These are phyloP conservation scores for Meyerozyma sp. DNA, from an alignment of 1,139 yeast genomes.

Conservation along the genomic window DNA sequence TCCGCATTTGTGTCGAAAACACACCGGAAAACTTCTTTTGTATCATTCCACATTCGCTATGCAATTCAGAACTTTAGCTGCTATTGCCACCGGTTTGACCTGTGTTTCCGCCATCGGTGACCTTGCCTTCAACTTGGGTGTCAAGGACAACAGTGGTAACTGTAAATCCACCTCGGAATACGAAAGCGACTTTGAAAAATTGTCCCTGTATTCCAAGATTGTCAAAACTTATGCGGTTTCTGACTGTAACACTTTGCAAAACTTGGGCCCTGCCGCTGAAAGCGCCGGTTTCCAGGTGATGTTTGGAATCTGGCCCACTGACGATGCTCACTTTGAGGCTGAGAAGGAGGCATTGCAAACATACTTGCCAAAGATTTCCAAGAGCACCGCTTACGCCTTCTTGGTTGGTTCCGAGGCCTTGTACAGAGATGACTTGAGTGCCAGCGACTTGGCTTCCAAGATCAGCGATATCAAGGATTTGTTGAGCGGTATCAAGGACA, in stretches of 20 bases:
- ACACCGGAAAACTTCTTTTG: constrained; percentile 1
- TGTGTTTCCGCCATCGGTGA: constrained; percentile 40
- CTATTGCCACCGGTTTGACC: constrained; percentile 32
- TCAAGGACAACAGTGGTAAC: constrained; percentile 57
- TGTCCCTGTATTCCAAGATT: constrained; percentile 52
- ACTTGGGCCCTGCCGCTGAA: constrained; percentile 83
- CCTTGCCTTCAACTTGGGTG: constrained; percentile 79
- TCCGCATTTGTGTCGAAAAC: constrained; percentile 1
- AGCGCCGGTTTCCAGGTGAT: constrained; percentile 66
- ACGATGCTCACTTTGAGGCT: constrained; percentile 61
- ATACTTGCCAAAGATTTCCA: constrained; percentile 69
- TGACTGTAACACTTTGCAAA: constrained; percentile 80
- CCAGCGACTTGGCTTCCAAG: constrained; percentile 58
- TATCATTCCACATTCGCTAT: constrained; percentile 14
- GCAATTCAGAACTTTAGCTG: constrained; percentile 38
- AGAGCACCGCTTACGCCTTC: constrained; percentile 62
- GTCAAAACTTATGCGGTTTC: constrained; percentile 83
- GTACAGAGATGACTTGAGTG: constrained; percentile 78
- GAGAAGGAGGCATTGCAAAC: constrained; percentile 64
- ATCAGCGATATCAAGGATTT: constrained; percentile 56
- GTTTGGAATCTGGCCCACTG: constrained; percentile 89
- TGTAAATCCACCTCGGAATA: constrained; percentile 72
- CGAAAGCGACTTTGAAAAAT: constrained; percentile 52
- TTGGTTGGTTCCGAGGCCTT: constrained; percentile 91
- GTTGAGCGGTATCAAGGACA: constrained; percentile 60